phyloP scores from a whole-genome alignment of 495 filamentous ascomycete genomes.

The Tuber magnatum region DNA sequence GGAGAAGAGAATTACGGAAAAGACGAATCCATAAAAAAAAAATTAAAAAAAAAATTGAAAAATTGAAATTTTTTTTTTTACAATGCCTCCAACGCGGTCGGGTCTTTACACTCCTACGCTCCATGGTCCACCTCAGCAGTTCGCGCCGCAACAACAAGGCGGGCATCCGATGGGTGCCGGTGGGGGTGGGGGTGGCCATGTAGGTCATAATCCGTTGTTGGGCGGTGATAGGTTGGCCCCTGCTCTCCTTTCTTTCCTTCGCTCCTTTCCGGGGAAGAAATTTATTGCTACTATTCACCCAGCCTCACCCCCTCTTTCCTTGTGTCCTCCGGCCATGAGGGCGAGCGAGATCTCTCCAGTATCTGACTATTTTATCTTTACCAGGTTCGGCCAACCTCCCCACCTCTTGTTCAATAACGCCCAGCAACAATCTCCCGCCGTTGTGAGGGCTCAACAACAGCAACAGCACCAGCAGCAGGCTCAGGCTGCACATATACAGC shows the following conservation, averaged over 20 bases:
- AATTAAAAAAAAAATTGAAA: background rate
- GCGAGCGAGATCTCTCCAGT: background rate
- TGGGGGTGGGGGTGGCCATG: conserved; percentile 33
- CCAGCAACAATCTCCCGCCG: conserved; percentile 28
- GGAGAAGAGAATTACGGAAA: background rate
- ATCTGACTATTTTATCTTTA: background rate
- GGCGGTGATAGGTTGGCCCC: conserved; percentile 33
- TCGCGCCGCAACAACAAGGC: conserved; percentile 35
- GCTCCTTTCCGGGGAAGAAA: background rate
- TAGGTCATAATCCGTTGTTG: conserved; percentile 28
- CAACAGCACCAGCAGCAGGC: conserved; percentile 53
- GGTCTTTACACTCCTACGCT: conserved; percentile 38
- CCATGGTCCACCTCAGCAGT: conserved; percentile 37
- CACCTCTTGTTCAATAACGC: conserved; percentile 24
- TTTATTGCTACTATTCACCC: background rate
- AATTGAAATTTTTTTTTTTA: too few relatives aligned
- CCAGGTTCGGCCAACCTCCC: conserved; percentile 1
- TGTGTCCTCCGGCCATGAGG: background rate
- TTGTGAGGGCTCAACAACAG: conserved; percentile 32
- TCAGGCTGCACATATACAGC: conserved; percentile 12
- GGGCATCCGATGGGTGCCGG: conserved; percentile 38
- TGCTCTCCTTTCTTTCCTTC: background rate
- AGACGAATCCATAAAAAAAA: background rate
- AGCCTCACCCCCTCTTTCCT: background rate
- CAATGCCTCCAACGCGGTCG: conserved; percentile 39